Conservation (phyloP, 164 flowering plant species). For the Sedum album region DNA sequence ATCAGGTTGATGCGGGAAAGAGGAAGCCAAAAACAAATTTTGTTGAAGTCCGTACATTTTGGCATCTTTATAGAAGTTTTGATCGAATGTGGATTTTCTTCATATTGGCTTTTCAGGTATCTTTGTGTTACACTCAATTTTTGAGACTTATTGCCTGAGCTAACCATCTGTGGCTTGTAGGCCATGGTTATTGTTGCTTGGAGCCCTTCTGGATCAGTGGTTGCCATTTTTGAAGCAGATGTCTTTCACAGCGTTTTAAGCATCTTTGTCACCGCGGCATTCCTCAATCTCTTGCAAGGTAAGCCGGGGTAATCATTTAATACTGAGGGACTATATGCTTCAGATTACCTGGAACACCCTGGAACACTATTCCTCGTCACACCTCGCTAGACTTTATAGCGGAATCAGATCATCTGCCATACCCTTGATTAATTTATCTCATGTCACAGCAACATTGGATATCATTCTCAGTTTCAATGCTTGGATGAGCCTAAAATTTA, state of each 20-base stretch:
- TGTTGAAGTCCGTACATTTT: constrained; percentile 91
- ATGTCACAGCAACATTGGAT: constrained; percentile 70
- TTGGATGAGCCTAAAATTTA: constrained; percentile 73
- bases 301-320: not conserved
- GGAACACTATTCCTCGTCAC: not conserved
- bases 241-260: constrained; percentile 62
- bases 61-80: constrained; percentile 90
- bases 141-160: not conserved
- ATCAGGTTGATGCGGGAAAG: constrained; percentile 43
- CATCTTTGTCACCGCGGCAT: constrained; percentile 75
- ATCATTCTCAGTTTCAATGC: constrained; percentile 75
- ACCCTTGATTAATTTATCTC: constrained; percentile 9
- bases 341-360: not conserved
- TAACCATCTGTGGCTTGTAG: constrained; percentile 33
- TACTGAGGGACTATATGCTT: not conserved
- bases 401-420: constrained; percentile 1
- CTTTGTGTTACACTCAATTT: not conserved
- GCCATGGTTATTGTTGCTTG: constrained; percentile 93
- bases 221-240: constrained; percentile 51
- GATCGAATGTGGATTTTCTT: constrained; percentile 97
- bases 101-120: constrained; percentile 86
- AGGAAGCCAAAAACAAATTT: constrained; percentile 90
- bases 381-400: not conserved
- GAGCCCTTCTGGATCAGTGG: constrained; percentile 54
- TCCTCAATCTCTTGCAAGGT: constrained; percentile 84